Evolutionary conservation across 257 asterid genomes (phyloP), one percentile per base, ranked within the genome.

Genomic region (Solanum paucissectum): DNA sequence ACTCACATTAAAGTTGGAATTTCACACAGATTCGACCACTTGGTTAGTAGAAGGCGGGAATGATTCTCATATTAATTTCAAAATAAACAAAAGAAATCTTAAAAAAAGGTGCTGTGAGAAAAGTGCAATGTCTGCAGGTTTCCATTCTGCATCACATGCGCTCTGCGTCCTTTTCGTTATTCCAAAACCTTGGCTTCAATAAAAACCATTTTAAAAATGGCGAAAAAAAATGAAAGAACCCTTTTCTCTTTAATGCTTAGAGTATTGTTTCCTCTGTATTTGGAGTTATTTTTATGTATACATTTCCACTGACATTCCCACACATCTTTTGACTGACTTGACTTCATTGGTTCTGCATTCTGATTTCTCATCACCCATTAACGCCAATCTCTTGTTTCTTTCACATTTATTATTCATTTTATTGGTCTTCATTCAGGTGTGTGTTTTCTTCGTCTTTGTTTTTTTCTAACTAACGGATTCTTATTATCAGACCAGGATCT

Each of bases 121-220:
- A 40, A 32, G 69, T 79, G 84, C 55, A 72, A 25, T 9, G 37
- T 83, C 55, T 83, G 92, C 84, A 23, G 88, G 83, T 76, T 40
- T 42, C 79, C 86, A 74, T 90, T 93, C 92, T 81, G 83, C 88
- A 46, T 89, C 95, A 93, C 95, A 91, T 91, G 95, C 94, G 87
- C 91, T 83, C 86, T 44, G 68, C 42, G 85, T 81, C 85, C 85
- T 49, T 81, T 81, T 46, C 85, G 68, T 21, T 81, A 81, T 49
- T 81, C 85, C 11, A 81, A 81, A 81, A 29, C 58, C 60, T 79
- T 44, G 12, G 27, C 40, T 77, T 42, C 64, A 77, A 77, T 21
- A 38, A 36, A 74, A 77, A 0, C 37, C 64, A 42, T 25, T 42
- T 40, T 7, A 2, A 79, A 79, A 79, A 79, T 16, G 58, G 84